Conservation (phyloP, 768 basidiomycete species). For the Porpolomopsis calyptriformis region DNA sequence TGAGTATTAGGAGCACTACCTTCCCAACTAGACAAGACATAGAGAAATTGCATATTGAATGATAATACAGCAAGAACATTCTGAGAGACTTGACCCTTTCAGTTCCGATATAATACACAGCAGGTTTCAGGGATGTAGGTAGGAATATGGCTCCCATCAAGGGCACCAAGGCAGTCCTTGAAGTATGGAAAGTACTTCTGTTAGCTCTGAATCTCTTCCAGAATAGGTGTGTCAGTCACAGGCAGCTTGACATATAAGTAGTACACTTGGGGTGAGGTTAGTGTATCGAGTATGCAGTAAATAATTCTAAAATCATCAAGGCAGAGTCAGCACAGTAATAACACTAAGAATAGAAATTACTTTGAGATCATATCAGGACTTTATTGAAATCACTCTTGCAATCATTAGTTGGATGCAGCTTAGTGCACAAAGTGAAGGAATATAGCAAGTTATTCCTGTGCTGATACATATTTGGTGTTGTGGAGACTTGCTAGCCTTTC, state of each 20-base stretch:
- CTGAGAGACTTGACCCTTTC: slow-evolving; percentile 17
- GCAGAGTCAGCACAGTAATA: neutral
- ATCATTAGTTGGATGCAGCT: neutral
- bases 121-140: neutral
- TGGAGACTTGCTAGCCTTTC: neutral
- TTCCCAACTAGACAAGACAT: slow-evolving; percentile 22
- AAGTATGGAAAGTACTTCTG: slow-evolving; percentile 26
- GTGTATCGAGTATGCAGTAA: neutral
- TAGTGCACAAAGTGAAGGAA: neutral
- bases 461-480: slow-evolving; percentile 5
- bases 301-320: neutral
- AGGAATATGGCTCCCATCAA: slow-evolving; percentile 26
- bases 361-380: neutral
- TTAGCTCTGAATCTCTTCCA: slow-evolving; percentile 18
- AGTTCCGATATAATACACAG: slow-evolving; percentile 4
- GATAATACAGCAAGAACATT: slow-evolving; percentile 21
- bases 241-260: slow-evolving; percentile 14
- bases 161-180: slow-evolving; percentile 18
- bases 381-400: neutral
- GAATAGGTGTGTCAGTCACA: slow-evolving; percentile 10
- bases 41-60: slow-evolving; percentile 19
- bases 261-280: slow-evolving; percentile 13
- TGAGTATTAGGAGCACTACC: slow-evolving; percentile 18
- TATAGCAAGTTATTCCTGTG: slow-evolving; percentile 8
- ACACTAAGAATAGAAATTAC: neutral